Base-by-base conservation (phyloP, 768 basidiomycete genomes). In the Neoboletus subvelutipes region DNA sequence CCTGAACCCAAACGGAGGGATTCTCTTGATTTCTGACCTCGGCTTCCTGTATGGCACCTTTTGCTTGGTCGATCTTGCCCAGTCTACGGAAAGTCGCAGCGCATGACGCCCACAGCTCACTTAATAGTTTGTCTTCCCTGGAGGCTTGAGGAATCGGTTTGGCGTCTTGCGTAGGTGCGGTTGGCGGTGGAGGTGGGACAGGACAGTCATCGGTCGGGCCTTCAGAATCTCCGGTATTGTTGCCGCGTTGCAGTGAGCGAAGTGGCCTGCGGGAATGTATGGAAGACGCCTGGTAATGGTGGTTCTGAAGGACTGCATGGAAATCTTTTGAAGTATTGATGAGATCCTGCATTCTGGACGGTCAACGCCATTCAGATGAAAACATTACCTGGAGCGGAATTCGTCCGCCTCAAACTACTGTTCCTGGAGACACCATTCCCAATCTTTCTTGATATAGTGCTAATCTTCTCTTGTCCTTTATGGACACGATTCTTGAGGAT, bases 1-100 rank as follows among this genome's bases (percentile, higher is more conserved):
- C 92, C 83, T 98, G 95, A 7, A 96, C 88, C 94, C 94, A 98
- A 17, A 98, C 93, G 28, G 84, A 86, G 4, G 92, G 84, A 70
- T 96, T 94, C 26, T 83, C 81, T 61, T 92, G 88, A 67, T 96
- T 92, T 61, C 83, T 80, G 4, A 88, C 85, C 69, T 99, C 96
- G 0, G 96, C 97, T 72, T 99, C 96, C 68, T 94, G 92, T 45
- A 98, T 94, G 2, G 96, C 88, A 12, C 86, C 95, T 50, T 85
- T 84, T 1, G 91, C 87, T 64, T 98, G 92, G 56, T 97, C 95
- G 52, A 92, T 81, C 75, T 94, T 94, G 12, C 92, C 92, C 53
- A 90, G 75, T 57, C 97, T 77, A 45, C 97, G 79, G 76, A 98
- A 98, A 0, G 92, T 97, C 17, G 97, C 94, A 1, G 96, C 92